Percentiles rank a stretch among this genome's conserved stretches.
Evolutionary conservation across 2,329 filamentous ascomycete species (phyloP).

Genomic region (Fusarium luffae): DNA sequence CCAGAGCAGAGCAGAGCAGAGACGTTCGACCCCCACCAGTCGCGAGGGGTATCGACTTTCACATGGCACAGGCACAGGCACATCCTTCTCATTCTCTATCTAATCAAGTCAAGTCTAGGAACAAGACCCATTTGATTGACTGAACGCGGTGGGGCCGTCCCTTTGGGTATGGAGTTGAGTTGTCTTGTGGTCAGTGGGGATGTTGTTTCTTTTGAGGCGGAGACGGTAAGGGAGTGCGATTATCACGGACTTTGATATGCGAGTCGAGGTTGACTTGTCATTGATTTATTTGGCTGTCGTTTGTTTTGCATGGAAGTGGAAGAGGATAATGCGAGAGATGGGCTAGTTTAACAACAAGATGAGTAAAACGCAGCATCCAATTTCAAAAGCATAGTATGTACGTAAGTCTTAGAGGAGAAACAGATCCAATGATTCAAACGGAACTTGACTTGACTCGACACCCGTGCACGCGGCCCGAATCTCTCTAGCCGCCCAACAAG

Average conservation of each 20-base stretch:
- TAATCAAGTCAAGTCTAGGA: constrained; percentile 37
- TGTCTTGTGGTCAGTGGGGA: constrained; percentile 30
- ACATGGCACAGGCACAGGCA: constrained; percentile 29
- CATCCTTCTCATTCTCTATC: constrained; percentile 14
- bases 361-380: too few species aligned
- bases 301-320: neutral
- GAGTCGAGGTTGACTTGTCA: constrained; percentile 3
- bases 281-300: neutral
- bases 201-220: constrained; percentile 19
- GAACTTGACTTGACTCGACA: constrained; percentile 18
- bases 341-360: neutral
- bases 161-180: constrained; percentile 40
- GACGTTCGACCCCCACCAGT: constrained; percentile 9
- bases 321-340: neutral
- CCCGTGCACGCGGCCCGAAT: constrained; percentile 43
- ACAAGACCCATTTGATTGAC: constrained; percentile 26
- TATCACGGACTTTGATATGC: constrained; percentile 35
- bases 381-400: neutral
- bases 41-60: constrained; percentile 32
- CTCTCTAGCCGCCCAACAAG: constrained; percentile 33
- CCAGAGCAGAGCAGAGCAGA: neutral
- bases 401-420: neutral
- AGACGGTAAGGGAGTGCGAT: constrained; percentile 37
- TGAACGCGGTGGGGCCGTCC: constrained; percentile 37
- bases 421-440: constrained; percentile 1